These are phyloP conservation scores for Nissolia schottii DNA, from an alignment of 306 rosid genomes.

Conservation along the genomic window DNA sequence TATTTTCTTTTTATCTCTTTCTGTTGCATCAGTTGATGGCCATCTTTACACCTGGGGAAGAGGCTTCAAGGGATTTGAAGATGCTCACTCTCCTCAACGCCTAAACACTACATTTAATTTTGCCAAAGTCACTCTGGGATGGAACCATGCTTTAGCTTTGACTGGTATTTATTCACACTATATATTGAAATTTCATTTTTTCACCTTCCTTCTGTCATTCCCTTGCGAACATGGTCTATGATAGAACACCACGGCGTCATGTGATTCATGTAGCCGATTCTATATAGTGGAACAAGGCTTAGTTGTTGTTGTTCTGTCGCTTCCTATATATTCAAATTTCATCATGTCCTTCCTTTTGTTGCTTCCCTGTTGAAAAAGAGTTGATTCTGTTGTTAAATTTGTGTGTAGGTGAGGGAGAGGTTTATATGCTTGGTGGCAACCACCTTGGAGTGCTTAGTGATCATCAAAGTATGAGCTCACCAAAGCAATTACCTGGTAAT, in stretches of 20 bases:
- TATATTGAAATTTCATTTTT: not conserved
- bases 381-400: not conserved
- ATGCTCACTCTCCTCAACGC: slow-evolving; percentile 44
- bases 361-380: slow-evolving; percentile 1
- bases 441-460: slow-evolving; percentile 63
- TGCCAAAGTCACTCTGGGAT: slow-evolving; percentile 55
- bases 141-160: slow-evolving; percentile 86
- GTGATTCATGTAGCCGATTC: too few relatives aligned
- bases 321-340: not conserved
- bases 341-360: not conserved
- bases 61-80: slow-evolving; percentile 61
- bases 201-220: not conserved
- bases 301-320: too few relatives aligned
- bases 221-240: too few relatives aligned
- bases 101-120: slow-evolving; percentile 32
- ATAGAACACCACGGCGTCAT: too few relatives aligned
- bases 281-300: too few relatives aligned
- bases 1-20: not conserved
- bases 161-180: slow-evolving; percentile 41
- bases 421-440: slow-evolving; percentile 77
- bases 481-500: slow-evolving; percentile 48
- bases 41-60: slow-evolving; percentile 85
- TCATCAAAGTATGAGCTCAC: slow-evolving; percentile 30
- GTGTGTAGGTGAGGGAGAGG: slow-evolving; percentile 53
- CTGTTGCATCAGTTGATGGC: slow-evolving; percentile 53